These are phyloP conservation scores for Bryoerythrophyllum caledonicum DNA, from an alignment of 225 moss, liverwort and hornwort species.

Conservation along the genomic window DNA sequence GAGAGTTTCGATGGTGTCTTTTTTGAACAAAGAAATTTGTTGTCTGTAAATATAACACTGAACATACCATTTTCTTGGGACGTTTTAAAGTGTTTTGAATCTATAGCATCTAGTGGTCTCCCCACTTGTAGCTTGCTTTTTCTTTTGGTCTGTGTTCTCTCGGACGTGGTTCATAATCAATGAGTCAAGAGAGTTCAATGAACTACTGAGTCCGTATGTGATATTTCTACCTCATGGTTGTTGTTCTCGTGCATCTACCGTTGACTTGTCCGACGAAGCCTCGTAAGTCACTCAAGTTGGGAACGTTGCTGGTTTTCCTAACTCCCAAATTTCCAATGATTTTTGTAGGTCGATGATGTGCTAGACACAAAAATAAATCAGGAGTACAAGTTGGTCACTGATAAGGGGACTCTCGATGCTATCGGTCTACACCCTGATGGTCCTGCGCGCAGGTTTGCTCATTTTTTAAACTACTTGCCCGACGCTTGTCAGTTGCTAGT, in stretches of 20 bases:
- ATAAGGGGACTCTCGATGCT: constrained; percentile 97
- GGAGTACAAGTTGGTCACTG: constrained; percentile 85
- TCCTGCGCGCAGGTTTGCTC: constrained; percentile 64
- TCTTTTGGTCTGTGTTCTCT: constrained; percentile 14
- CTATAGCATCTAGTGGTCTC: constrained; percentile 6
- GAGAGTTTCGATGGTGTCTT: not conserved
- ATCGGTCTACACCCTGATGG: constrained; percentile 98
- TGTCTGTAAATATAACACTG: not conserved
- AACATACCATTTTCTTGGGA: not conserved
- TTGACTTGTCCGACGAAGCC: constrained; percentile 13
- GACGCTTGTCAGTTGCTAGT: constrained; percentile 24
- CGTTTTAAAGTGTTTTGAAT: not conserved
- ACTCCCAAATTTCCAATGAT: constrained; percentile 7
- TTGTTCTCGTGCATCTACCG: not conserved
- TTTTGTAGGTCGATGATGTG: constrained; percentile 85
- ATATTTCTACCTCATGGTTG: not conserved
- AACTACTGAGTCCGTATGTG: not conserved
- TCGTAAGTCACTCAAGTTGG: not conserved
- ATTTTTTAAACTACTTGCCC: constrained; percentile 1
- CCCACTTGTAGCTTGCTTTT: not conserved
- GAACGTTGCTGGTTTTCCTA: constrained; percentile 18
- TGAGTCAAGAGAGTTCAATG: not conserved
- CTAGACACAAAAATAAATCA: constrained; percentile 73
- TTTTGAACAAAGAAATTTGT: not conserved
- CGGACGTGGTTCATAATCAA: not conserved